Conservation (phyloP, 140 eudicot species). For the Erigeron philadelphicus region DNA sequence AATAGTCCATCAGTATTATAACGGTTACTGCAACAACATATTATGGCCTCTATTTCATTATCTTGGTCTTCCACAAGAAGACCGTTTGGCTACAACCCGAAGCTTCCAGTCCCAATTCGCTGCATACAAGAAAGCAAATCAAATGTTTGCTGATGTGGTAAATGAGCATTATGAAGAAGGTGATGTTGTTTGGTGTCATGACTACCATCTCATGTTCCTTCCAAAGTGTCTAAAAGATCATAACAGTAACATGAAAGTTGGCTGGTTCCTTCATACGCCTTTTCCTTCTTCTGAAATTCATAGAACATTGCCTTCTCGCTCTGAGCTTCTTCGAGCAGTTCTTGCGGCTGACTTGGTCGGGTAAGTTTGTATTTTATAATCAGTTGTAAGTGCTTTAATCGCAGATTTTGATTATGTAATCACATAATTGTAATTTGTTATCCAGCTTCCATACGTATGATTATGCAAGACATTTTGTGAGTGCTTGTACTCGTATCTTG, state of each 20-base stretch:
- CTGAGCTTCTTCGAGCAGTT: slow-evolving; percentile 79
- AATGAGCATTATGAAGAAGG: slow-evolving; percentile 80
- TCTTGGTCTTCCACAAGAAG: slow-evolving; percentile 93
- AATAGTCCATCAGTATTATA: slow-evolving; percentile 81
- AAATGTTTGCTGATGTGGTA: slow-evolving; percentile 95
- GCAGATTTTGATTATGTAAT: background rate
- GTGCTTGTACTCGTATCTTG: slow-evolving; percentile 61
- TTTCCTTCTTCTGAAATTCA: slow-evolving; percentile 96
- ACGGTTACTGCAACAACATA: slow-evolving; percentile 91
- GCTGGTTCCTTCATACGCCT: slow-evolving; percentile 95
- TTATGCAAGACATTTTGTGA: slow-evolving; percentile 94
- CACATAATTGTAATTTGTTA: slow-evolving; percentile 10
- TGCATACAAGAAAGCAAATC: slow-evolving; percentile 83
- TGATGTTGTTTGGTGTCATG: slow-evolving; percentile 97
- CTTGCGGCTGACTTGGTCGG: slow-evolving; percentile 95
- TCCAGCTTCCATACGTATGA: slow-evolving; percentile 89
- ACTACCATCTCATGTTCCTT: slow-evolving; percentile 94
- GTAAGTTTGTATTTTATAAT: slow-evolving; percentile 34
- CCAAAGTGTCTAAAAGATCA: slow-evolving; percentile 68
- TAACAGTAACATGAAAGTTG: slow-evolving; percentile 80
- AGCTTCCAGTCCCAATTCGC: slow-evolving; percentile 95
- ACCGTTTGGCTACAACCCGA: slow-evolving; percentile 84
- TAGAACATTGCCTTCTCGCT: slow-evolving; percentile 88
- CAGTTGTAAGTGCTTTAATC: background rate
- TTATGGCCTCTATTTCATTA: slow-evolving; percentile 97